Evolutionary conservation across 2,329 filamentous ascomycete species (phyloP), one percentile per base, ranked within the genome.

Genomic region (Akanthomyces dipterigenus): DNA sequence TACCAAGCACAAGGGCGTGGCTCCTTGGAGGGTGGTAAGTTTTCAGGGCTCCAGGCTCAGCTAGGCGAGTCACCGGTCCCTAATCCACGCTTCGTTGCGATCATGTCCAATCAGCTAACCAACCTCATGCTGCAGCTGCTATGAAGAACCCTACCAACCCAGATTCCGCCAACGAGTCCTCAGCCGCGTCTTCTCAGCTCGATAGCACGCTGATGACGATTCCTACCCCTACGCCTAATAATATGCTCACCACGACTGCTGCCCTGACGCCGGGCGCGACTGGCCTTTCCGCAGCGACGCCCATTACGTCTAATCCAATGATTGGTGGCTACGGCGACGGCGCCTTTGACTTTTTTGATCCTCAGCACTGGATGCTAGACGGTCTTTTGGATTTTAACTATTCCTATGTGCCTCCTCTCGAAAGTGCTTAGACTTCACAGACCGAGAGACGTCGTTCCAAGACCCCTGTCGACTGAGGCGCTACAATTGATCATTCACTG

Each of bases 281-380:
- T 14, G 78, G 78, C 48, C 68, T 83, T 20, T 57, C 55, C 28
- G 77, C 74, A 31, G 73, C 76, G 16, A 65, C 71, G 3, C 67
- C 72, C 14, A 68, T 73, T 5, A 75, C 73, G 28, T 72, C 78
- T 22, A 78, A 76, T 65, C 77, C 75, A 67, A 77, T 84, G 70
- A 76, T 84, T 56, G 73, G 74, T 28, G 76, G 77, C 66, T 88
- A 90, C 64, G 81, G 83, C 65, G 83, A 89, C 60, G 83, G 85
- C 11, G 88, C 86, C 67, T 92, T 92, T 72, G 90, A 96, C 72
- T 91, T 96, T 64, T 96, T 96, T 70, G 92, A 96, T 74, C 91
- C 93, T 1, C 82, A 96, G 68, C 91, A 93, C 72, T 97, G 93
- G 93, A 91, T 96, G 80, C 78, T 97, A 63, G 93, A 97, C 72